Base-by-base conservation (phyloP, 768 basidiomycete genomes). In the Saitozyma podzolica region DNA sequence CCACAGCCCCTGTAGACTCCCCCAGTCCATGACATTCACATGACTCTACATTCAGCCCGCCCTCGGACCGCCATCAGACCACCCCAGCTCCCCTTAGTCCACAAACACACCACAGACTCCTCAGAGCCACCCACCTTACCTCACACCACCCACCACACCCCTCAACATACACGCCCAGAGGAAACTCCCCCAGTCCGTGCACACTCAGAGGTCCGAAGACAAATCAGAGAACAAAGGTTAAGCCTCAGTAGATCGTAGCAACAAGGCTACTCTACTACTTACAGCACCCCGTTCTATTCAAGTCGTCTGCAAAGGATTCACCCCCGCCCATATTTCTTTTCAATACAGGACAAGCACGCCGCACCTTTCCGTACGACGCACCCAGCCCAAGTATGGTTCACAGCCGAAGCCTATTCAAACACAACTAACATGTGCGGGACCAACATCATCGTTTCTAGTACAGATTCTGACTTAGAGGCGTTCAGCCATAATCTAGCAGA, bases 401-500 rank as follows among this genome's bases (percentile, higher is more conserved):
- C 83, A 86, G 86, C 85, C 65, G 83, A 85, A 84, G 84, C 84
- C 84, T 86, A 86, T 86, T 83, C 80, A 68, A 82, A 86, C 85
- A 82, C 85, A 81, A 81, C 83, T 85, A 80, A 84, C 81, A 84
- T 83, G 82, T 83, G 84, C 83, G 84, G 85, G 85, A 85, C 83
- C 82, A 84, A 85, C 82, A 85, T 86, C 85, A 82, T 86, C 84
- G 83, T 84, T 82, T 87, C 85, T 84, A 85, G 87, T 85, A 87
- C 83, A 84, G 86, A 86, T 88, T 87, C 86, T 86, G 86, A 82
- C 86, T 87, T 87, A 87, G 86, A 88, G 86, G 86, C 85, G 83
- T 87, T 87, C 86, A 88, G 87, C 85, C 86, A 87, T 88, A 87
- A 87, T 87, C 87, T 86, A 85, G 84, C 86, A 84, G 85, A 86